Percentiles rank a stretch among this genome's conserved stretches.
phyloP scores from a whole-genome alignment of 495 filamentous ascomycete species.

The Aspergillus nidulans region DNA sequence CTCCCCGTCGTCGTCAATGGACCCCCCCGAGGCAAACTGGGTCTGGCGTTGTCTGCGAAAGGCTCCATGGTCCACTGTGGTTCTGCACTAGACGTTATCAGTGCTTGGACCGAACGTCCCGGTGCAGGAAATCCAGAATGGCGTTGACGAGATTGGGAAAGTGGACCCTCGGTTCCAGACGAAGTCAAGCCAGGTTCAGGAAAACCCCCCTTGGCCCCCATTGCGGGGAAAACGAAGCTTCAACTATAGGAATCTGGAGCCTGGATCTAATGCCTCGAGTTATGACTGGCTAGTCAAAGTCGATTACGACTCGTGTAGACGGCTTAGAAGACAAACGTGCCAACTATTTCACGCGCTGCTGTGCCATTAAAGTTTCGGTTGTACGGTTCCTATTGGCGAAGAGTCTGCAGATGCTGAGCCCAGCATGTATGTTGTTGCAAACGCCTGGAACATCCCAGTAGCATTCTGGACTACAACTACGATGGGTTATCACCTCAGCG shows the following conservation, averaged over 20 bases:
- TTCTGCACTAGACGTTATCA: background rate
- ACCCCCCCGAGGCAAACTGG: background rate
- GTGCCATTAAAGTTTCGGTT: background rate
- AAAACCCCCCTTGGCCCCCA: constrained; percentile 2
- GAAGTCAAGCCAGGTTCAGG: background rate
- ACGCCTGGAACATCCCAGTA: background rate
- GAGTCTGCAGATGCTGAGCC: background rate
- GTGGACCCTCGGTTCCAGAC: constrained; percentile 2
- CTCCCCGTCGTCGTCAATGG: background rate
- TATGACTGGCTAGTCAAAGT: background rate
- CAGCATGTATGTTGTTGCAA: background rate
- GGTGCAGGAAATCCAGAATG: background rate
- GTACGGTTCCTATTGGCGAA: background rate
- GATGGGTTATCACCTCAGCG: background rate
- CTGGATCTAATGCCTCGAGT: background rate
- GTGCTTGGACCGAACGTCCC: background rate
- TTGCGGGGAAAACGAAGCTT: constrained; percentile 2
- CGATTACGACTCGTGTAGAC: background rate
- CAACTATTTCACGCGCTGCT: background rate
- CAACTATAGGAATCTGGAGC: background rate
- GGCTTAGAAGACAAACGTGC: background rate
- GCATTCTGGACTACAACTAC: background rate
- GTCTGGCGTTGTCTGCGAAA: background rate
- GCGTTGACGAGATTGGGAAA: background rate
- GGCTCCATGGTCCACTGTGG: background rate